Evolutionary conservation across 768 basidiomycete genomes (phyloP).

Genomic region (Tricholoma bakamatsutake): DNA sequence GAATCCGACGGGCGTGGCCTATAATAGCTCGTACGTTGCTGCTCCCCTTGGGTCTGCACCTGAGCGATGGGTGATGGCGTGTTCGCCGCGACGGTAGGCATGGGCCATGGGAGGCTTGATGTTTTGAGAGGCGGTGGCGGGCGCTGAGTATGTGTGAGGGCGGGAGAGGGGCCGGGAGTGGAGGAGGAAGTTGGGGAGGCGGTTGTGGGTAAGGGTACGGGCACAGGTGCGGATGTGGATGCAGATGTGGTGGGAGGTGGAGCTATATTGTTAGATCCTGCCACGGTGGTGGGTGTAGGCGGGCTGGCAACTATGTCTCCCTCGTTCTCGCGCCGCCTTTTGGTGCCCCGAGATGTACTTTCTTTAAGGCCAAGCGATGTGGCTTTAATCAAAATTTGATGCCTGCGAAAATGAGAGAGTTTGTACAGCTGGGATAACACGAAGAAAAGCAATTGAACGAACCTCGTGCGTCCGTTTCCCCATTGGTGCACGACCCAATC

Average conservation of each 20-base stretch:
- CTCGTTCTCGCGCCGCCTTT: conserved; percentile 38
- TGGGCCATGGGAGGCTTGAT: conserved; percentile 53
- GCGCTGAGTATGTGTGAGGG: conserved; percentile 39
- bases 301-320: conserved; percentile 28
- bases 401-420: conserved; percentile 34
- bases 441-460: conserved; percentile 13
- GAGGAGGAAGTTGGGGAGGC: conserved; percentile 33
- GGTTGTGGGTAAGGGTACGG: conserved; percentile 20
- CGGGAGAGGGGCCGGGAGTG: conserved; percentile 48
- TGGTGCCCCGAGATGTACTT: conserved; percentile 43
- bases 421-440: not conserved
- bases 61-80: conserved; percentile 52
- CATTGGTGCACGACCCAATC: conserved; percentile 71
- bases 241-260: conserved; percentile 15
- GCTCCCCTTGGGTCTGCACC: conserved; percentile 31
- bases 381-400: conserved; percentile 80
- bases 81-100: conserved; percentile 64
- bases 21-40: conserved; percentile 48
- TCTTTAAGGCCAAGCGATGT: conserved; percentile 75
- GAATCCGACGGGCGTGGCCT: conserved; percentile 34
- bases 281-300: conserved; percentile 27
- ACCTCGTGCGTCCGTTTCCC: conserved; percentile 73
- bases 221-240: conserved; percentile 22
- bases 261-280: conserved; percentile 18
- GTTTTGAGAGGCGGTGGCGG: conserved; percentile 14